Percentiles rank a stretch among this genome's conserved stretches.
These are phyloP conservation scores for Trichosporon coremiiforme DNA, from an alignment of 1,284 basidiomycete species.

Conservation along the genomic window DNA sequence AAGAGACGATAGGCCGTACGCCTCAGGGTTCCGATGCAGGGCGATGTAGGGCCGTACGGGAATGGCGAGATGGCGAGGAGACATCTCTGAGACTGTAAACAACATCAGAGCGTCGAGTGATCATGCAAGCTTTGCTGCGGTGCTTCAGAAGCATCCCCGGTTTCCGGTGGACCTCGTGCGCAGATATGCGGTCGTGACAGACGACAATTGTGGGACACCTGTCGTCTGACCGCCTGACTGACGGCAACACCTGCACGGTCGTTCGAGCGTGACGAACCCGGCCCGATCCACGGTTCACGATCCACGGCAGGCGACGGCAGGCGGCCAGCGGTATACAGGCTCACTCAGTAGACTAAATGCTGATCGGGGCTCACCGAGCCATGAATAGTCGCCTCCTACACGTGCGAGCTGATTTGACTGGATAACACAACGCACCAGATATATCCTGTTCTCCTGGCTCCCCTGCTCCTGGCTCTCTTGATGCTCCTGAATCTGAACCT, in stretches of 20 bases:
- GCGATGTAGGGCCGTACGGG: background rate
- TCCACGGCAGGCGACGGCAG: too few species aligned
- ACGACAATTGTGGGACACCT: background rate
- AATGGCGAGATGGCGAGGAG: background rate
- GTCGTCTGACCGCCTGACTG: background rate
- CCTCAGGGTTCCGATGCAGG: background rate
- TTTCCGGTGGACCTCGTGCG: too few species aligned
- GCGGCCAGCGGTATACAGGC: background rate
- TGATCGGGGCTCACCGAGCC: conserved; percentile 15
- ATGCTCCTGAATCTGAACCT: background rate
- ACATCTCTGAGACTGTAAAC: background rate
- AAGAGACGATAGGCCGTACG: background rate
- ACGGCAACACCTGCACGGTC: background rate
- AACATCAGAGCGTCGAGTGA: conserved; percentile 2
- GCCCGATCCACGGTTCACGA: background rate
- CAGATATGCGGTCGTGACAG: too few species aligned
- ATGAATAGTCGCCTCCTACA: conserved; percentile 1
- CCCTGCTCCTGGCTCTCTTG: background rate
- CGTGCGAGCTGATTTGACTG: conserved; percentile 11
- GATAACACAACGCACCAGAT: background rate
- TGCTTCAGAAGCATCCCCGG: background rate
- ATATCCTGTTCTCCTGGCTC: background rate
- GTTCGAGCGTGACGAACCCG: background rate
- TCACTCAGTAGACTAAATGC: background rate
- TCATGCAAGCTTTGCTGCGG: background rate